A percentile compares a stretch with the other conserved stretches of the same genome.
Conservation (phyloP, 192 early-diverging fungal genomes). For the Coemansia sp. region DNA sequence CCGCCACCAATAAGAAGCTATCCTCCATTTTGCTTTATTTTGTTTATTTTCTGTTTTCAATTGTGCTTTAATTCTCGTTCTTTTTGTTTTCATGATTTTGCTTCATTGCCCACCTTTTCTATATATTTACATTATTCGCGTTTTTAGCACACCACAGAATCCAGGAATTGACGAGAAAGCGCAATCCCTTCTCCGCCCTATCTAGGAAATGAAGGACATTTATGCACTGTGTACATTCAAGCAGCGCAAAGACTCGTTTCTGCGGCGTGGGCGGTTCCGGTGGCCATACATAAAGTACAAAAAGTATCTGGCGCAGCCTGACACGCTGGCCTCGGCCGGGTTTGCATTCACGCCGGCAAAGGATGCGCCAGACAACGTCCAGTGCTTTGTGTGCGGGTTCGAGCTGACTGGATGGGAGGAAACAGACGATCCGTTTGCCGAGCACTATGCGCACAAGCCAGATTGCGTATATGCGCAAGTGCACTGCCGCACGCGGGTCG, state of each 20-base stretch:
- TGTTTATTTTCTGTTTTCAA: not conserved
- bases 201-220: slow-evolving; percentile 24
- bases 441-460: slow-evolving; percentile 46
- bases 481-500: slow-evolving; percentile 38
- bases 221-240: slow-evolving; percentile 20
- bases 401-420: slow-evolving; percentile 55
- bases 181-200: not conserved
- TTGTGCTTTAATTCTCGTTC: not conserved
- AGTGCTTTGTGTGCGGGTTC: slow-evolving; percentile 54
- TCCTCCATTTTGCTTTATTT: not conserved
- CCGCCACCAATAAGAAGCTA: not conserved
- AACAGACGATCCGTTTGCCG: slow-evolving; percentile 53
- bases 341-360: slow-evolving; percentile 55
- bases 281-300: slow-evolving; percentile 50
- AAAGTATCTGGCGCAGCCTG: slow-evolving; percentile 45
- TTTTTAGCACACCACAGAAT: not conserved
- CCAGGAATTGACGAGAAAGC: not conserved
- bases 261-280: slow-evolving; percentile 44
- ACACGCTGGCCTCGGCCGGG: slow-evolving; percentile 49
- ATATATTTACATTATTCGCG: not conserved
- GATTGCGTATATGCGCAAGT: slow-evolving; percentile 45
- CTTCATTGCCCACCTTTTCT: not conserved
- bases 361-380: slow-evolving; percentile 51
- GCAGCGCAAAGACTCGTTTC: slow-evolving; percentile 51
- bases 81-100: not conserved